Evolutionary conservation across 176 grass and related monocot genomes (phyloP).

Genomic region (Triticum urartu): DNA sequence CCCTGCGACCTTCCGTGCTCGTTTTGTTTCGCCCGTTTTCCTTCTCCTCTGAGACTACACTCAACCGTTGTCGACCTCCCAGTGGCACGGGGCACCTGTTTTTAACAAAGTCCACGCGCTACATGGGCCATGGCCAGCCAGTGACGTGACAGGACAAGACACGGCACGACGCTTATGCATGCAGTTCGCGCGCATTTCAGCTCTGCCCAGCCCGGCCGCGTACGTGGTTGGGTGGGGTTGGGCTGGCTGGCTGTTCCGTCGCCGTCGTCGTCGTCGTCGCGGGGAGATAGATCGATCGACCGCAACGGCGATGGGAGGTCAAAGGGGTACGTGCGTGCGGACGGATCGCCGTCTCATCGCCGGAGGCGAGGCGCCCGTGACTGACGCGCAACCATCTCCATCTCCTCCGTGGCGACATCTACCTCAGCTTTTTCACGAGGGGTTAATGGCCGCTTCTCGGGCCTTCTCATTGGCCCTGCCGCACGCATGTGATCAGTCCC

Average conservation of each 20-base stretch:
- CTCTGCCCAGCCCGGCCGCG: no score
- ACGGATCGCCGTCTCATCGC: slow-evolving; percentile 32
- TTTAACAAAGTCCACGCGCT: background rate
- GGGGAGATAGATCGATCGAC: background rate
- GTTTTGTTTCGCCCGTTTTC: no score
- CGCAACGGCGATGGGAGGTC: slow-evolving; percentile 15
- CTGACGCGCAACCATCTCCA: slow-evolving; percentile 44
- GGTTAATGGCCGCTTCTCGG: slow-evolving; percentile 10
- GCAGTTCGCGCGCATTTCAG: background rate
- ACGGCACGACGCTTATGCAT: background rate
- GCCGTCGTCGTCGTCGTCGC: background rate
- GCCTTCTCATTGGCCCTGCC: background rate
- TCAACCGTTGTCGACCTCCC: background rate
- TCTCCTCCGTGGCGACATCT: slow-evolving; percentile 13
- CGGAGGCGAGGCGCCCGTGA: slow-evolving; percentile 49
- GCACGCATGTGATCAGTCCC: background rate
- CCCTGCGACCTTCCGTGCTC: no score
- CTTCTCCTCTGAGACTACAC: no score
- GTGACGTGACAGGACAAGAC: background rate
- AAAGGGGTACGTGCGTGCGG: slow-evolving; percentile 21
- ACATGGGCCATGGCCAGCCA: background rate
- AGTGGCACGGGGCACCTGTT: background rate
- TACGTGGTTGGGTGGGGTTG: background rate
- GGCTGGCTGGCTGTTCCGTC: background rate
- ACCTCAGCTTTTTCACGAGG: slow-evolving; percentile 30